These are phyloP conservation scores for Acacia pycnantha DNA, from an alignment of 331 rosid species.

Conservation along the genomic window DNA sequence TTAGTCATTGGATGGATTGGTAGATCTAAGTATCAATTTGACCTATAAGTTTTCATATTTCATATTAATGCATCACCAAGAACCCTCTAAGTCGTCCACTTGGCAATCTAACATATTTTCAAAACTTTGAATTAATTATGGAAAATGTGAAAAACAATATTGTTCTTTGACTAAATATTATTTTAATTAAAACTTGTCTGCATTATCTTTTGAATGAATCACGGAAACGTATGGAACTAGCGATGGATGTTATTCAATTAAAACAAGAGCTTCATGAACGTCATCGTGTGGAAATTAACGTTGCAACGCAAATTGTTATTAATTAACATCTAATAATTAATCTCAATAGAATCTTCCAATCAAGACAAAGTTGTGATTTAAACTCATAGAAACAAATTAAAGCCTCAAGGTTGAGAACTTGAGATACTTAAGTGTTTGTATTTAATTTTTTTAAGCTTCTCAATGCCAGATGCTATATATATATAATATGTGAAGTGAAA, in stretches of 20 bases:
- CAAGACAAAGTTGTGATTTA: background rate
- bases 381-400: background rate
- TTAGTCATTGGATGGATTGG: conserved; percentile 9
- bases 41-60: background rate
- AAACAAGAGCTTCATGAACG: background rate
- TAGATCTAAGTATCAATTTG: background rate
- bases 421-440: background rate
- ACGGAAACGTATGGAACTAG: background rate
- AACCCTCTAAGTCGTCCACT: conserved; percentile 28
- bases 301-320: background rate
- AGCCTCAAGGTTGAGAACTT: background rate
- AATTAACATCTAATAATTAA: background rate
- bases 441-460: background rate
- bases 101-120: conserved; percentile 31
- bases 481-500: background rate
- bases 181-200: background rate
- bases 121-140: background rate
- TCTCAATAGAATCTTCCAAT: background rate
- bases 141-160: background rate
- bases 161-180: background rate
- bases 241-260: background rate
- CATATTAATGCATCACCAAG: background rate
- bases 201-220: background rate
- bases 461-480: background rate
- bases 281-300: background rate